Conservation (phyloP, 495 filamentous ascomycete species). For the Trichoderma orchidacearum region DNA sequence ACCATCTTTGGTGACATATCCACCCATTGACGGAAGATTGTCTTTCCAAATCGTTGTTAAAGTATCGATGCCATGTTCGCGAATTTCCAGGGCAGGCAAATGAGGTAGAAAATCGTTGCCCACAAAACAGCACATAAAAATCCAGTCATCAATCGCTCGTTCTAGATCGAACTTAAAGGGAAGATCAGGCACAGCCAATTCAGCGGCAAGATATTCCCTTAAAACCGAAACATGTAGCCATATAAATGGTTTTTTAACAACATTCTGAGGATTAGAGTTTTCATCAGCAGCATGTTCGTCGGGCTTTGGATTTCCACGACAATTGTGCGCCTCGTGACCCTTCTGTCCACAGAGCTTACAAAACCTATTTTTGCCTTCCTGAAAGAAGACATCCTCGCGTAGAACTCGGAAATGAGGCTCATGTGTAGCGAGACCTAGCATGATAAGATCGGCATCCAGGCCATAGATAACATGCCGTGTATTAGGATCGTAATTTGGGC, state of each 20-base stretch:
- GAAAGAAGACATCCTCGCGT: conserved; percentile 92
- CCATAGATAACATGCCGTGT: conserved; percentile 94
- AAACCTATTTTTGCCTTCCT: conserved; percentile 64
- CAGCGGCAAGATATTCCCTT: conserved; percentile 83
- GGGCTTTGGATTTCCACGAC: conserved; percentile 68
- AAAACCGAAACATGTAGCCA: conserved; percentile 92
- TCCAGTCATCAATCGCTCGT: conserved; percentile 96
- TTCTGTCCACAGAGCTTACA: conserved; percentile 84
- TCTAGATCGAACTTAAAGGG: conserved; percentile 80
- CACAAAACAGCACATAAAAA: conserved; percentile 99
- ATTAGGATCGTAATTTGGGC: conserved; percentile 88
- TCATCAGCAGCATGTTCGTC: conserved; percentile 78
- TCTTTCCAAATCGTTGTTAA: conserved; percentile 92
- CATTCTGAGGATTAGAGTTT: conserved; percentile 42
- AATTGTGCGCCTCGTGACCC: conserved; percentile 75
- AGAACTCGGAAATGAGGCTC: conserved; percentile 96
- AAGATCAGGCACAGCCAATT: conserved; percentile 65
- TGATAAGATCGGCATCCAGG: conserved; percentile 95
- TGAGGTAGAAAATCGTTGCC: conserved; percentile 98
- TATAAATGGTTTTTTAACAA: conserved; percentile 76
- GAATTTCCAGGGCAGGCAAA: conserved; percentile 88
- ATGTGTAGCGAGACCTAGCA: conserved; percentile 93
- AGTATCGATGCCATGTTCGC: conserved; percentile 93
- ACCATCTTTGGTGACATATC: conserved; percentile 91
- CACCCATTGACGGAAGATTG: conserved; percentile 80